Conservation (phyloP, 768 basidiomycete genomes). For the Mycena olivaceomarginata region DNA sequence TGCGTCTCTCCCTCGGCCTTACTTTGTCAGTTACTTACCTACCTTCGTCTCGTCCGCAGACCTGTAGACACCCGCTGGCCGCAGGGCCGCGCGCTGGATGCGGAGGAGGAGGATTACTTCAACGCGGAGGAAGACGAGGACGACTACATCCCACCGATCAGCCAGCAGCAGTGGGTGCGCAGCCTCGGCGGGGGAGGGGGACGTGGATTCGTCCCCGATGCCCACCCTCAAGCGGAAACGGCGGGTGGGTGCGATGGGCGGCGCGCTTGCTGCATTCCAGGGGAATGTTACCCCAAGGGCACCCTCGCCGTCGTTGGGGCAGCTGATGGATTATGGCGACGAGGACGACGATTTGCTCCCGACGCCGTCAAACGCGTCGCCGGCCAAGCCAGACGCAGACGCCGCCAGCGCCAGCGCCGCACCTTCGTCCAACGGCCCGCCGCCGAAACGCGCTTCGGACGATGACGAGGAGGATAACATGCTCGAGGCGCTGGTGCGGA, state of each 20-base stretch:
- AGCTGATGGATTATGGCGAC: slow-evolving; percentile 87
- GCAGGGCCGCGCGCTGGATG: slow-evolving; percentile 73
- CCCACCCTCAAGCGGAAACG: slow-evolving; percentile 76
- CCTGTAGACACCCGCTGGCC: slow-evolving; percentile 66
- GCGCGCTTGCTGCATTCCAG: slow-evolving; percentile 67
- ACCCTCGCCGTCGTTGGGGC: slow-evolving; percentile 72
- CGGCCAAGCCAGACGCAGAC: slow-evolving; percentile 26
- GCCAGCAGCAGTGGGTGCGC: slow-evolving; percentile 59
- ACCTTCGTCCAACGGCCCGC: slow-evolving; percentile 58
- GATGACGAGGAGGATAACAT: slow-evolving; percentile 76
- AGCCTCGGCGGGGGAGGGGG: slow-evolving; percentile 45
- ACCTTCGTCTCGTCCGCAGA: slow-evolving; percentile 52
- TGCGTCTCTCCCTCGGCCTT: slow-evolving; percentile 52
- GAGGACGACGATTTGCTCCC: slow-evolving; percentile 75
- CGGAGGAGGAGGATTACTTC: slow-evolving; percentile 96
- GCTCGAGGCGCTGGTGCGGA: slow-evolving; percentile 72
- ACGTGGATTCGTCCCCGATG: slow-evolving; percentile 55
- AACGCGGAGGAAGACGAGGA: slow-evolving; percentile 87
- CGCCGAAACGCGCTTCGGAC: slow-evolving; percentile 63
- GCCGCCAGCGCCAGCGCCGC: slow-evolving; percentile 15
- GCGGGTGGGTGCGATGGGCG: slow-evolving; percentile 61
- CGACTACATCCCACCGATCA: slow-evolving; percentile 61
- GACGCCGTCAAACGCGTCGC: slow-evolving; percentile 47
- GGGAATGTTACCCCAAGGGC: slow-evolving; percentile 57
- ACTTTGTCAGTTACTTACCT: slow-evolving; percentile 13